A percentile compares a stretch with the other conserved stretches of the same genome.
These are phyloP conservation scores for Monosporascus sp. DNA, from an alignment of 2,329 filamentous ascomycete genomes.

Conservation along the genomic window DNA sequence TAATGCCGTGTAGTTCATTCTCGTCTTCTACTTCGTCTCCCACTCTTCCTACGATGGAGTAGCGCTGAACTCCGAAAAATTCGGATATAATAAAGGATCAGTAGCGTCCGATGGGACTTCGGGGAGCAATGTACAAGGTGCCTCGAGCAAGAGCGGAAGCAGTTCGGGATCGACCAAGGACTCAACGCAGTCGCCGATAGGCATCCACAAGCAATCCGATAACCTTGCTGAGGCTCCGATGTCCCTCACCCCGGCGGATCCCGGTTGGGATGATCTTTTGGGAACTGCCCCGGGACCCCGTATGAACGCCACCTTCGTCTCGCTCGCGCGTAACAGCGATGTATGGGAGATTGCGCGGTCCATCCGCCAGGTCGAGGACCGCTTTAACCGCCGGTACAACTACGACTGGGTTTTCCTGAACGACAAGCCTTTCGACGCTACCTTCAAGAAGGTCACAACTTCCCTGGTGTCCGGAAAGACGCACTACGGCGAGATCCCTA, in stretches of 20 bases:
- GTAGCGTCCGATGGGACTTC: conserved; percentile 5
- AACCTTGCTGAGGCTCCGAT: conserved; percentile 41
- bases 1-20: conserved; percentile 44
- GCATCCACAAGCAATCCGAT: conserved; percentile 26
- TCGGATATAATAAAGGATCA: conserved; percentile 17
- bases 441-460: conserved; percentile 87
- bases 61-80: conserved; percentile 36
- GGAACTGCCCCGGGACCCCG: conserved; percentile 59
- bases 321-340: conserved; percentile 86
- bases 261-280: conserved; percentile 46
- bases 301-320: conserved; percentile 97
- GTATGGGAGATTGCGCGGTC: conserved; percentile 96
- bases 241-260: conserved; percentile 45
- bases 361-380: conserved; percentile 93
- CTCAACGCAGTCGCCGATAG: conserved; percentile 18
- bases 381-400: conserved; percentile 94
- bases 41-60: conserved; percentile 44
- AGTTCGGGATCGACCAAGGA: conserved; percentile 19
- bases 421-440: conserved; percentile 86
- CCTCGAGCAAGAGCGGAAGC: conserved; percentile 9
- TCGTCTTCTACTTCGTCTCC: conserved; percentile 79
- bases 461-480: conserved; percentile 90
- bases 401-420: conserved; percentile 99
- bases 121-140: conserved; percentile 10
- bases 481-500: conserved; percentile 81